These are phyloP conservation scores for Incumbomyces lentus DNA, from an alignment of 2,329 filamentous ascomycete genomes.

Conservation along the genomic window DNA sequence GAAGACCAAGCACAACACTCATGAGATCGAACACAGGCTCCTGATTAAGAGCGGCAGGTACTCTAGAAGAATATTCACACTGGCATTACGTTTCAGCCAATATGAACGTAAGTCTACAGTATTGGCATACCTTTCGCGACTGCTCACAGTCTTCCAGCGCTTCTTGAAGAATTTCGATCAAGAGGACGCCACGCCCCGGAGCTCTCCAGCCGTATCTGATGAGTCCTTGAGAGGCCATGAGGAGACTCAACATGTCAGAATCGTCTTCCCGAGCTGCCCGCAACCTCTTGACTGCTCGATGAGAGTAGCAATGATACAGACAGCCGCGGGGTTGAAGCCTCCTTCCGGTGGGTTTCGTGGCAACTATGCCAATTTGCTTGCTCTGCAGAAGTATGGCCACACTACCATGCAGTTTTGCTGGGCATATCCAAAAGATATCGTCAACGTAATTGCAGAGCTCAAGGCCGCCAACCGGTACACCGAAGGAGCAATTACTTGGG, in stretches of 20 bases:
- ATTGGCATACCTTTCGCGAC: background rate
- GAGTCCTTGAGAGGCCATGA: background rate
- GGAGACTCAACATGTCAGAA: background rate
- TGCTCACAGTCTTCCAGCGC: background rate
- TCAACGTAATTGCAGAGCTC: background rate
- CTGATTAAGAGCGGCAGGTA: too few relatives aligned
- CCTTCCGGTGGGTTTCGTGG: conserved; percentile 11
- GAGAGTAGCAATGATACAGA: conserved; percentile 9
- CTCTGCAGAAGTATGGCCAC: conserved; percentile 7
- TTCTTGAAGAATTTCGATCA: conserved; percentile 1
- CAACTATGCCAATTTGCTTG: conserved; percentile 8
- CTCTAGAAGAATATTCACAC: too few relatives aligned
- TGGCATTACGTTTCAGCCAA: too few relatives aligned
- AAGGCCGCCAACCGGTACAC: background rate
- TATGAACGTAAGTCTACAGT: too few relatives aligned
- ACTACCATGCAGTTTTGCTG: conserved; percentile 8
- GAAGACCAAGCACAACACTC: too few relatives aligned
- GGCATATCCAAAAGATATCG: conserved; percentile 6
- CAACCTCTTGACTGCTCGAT: background rate
- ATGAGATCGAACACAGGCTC: too few relatives aligned
- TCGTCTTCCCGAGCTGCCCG: background rate
- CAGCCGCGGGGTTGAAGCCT: conserved; percentile 8
- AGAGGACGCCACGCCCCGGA: background rate
- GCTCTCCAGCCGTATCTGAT: conserved; percentile 1
- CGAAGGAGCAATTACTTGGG: background rate